Conservation (phyloP, 2,329 filamentous ascomycete genomes). For the Xylaria sp. region DNA sequence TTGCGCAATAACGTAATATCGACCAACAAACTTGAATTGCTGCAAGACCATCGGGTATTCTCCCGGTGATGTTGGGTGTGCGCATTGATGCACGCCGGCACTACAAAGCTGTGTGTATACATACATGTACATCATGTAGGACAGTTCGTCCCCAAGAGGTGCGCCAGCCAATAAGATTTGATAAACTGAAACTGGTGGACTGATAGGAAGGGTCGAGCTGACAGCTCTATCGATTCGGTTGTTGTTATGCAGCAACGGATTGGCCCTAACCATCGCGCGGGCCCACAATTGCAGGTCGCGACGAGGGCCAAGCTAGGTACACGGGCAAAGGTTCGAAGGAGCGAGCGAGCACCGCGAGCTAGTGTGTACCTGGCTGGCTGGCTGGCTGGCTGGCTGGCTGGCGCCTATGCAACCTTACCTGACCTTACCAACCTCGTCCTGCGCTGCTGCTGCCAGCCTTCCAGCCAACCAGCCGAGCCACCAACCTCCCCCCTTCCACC, state of each 20-base stretch:
- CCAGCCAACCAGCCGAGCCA: conserved; percentile 43
- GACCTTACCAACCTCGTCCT: conserved; percentile 25
- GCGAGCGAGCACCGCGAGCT: neutral
- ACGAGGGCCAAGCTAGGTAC: conserved; percentile 10
- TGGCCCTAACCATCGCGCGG: conserved; percentile 38
- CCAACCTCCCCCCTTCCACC: conserved; percentile 38
- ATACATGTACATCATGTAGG: conserved; percentile 2
- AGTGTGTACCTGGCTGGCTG: neutral
- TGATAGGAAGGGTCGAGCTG: conserved; percentile 21
- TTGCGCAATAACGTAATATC: neutral
- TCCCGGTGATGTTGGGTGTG: neutral
- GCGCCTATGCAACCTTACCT: conserved; percentile 1
- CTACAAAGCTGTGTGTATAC: neutral
- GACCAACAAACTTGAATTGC: neutral
- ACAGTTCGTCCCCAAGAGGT: neutral
- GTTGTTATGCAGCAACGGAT: conserved; percentile 46
- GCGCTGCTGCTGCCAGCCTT: neutral
- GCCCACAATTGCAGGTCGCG: conserved; percentile 40
- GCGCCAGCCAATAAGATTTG: conserved; percentile 14
- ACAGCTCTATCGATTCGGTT: conserved; percentile 14
- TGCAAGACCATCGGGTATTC: too few relatives aligned
- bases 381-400: conserved; percentile 1
- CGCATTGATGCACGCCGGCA: neutral
- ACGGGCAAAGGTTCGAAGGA: neutral
- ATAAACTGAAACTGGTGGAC: conserved; percentile 23